These are phyloP conservation scores for Tricholoma sp. DNA, from an alignment of 768 basidiomycete genomes.

Conservation along the genomic window DNA sequence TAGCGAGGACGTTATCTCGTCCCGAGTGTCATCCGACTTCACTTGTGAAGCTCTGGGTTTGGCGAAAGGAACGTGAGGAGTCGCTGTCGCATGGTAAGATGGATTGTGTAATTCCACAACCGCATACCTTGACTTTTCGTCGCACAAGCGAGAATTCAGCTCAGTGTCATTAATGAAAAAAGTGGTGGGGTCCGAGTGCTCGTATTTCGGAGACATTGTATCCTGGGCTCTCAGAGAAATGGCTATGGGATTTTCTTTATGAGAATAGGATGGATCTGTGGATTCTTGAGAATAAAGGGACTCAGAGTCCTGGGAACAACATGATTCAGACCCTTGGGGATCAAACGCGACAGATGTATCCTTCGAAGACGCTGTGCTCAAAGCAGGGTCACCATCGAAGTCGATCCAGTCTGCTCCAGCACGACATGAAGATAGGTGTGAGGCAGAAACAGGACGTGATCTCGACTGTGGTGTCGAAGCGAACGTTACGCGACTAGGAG, in stretches of 20 bases:
- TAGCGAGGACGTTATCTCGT: constrained; percentile 14
- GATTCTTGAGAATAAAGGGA: neutral
- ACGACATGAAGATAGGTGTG: neutral
- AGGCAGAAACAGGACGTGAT: constrained; percentile 3
- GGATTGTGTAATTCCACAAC: constrained; percentile 14
- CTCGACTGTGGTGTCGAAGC: constrained; percentile 8
- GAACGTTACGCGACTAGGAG: constrained; percentile 19
- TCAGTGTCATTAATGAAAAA: neutral
- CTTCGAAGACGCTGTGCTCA: neutral
- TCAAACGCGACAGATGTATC: neutral
- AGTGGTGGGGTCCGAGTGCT: neutral
- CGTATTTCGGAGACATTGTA: neutral
- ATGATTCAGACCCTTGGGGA: neutral
- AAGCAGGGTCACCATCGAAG: neutral
- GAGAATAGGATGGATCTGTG: neutral
- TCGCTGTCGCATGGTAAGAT: constrained; percentile 17
- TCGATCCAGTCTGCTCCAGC: neutral
- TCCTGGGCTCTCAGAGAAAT: neutral
- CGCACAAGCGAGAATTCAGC: neutral
- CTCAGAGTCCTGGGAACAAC: neutral
- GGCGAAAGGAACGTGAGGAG: constrained; percentile 21
- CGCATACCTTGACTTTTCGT: constrained; percentile 3
- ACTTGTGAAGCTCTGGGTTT: constrained; percentile 1
- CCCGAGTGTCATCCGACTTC: constrained; percentile 7
- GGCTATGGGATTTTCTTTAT: neutral